These are phyloP conservation scores for Parachaetomium inaequale DNA, from an alignment of 495 filamentous ascomycete genomes.

Conservation along the genomic window DNA sequence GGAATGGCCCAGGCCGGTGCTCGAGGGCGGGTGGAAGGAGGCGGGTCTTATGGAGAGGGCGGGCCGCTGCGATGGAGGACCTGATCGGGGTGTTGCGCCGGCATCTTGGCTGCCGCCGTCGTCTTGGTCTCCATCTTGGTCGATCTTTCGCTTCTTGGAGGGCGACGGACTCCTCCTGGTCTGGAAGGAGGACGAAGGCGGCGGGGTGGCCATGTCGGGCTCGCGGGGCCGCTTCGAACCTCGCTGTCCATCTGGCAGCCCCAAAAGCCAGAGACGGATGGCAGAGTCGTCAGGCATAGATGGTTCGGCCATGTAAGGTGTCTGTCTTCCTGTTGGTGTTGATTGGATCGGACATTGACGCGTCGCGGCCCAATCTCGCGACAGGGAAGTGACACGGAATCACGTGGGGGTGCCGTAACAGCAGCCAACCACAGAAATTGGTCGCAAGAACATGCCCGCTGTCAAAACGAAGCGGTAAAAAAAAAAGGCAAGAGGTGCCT, in stretches of 20 bases:
- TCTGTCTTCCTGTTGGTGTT: too few relatives aligned
- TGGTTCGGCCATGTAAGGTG: constrained; percentile 1
- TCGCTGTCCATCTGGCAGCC: constrained; percentile 2
- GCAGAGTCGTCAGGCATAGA: constrained; percentile 4
- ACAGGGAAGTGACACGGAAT: too few relatives aligned
- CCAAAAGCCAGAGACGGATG: constrained; percentile 3
- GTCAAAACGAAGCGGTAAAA: too few relatives aligned
- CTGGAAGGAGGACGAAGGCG: background rate
- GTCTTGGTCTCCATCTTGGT: background rate
- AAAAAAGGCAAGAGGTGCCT: too few relatives aligned
- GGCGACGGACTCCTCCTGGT: background rate
- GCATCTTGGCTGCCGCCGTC: background rate
- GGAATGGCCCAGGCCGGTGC: background rate
- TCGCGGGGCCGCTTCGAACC: background rate
- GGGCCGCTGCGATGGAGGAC: background rate
- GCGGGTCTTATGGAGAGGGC: background rate
- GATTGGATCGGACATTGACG: too few relatives aligned
- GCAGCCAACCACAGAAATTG: too few relatives aligned
- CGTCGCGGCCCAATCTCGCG: too few relatives aligned
- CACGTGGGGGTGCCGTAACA: too few relatives aligned
- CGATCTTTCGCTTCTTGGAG: constrained; percentile 1
- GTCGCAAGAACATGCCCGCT: too few relatives aligned
- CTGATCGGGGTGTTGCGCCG: background rate
- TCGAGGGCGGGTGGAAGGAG: background rate
- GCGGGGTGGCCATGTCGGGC: background rate